These are phyloP conservation scores for Malus fusca DNA, from an alignment of 306 rosid species.

Conservation along the genomic window DNA sequence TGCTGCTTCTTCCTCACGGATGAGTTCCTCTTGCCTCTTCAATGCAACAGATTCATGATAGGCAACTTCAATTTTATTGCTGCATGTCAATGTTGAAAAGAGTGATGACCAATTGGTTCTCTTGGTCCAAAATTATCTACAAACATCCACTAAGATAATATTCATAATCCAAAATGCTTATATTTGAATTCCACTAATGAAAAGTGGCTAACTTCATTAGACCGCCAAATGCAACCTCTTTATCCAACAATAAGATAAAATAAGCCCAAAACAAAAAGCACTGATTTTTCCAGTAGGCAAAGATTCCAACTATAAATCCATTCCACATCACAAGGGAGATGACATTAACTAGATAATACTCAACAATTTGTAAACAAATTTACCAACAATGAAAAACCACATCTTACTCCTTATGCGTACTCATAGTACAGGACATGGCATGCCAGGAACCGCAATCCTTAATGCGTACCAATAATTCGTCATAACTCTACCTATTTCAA, in stretches of 20 bases:
- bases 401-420: neutral
- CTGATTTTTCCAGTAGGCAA: neutral
- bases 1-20: slow-evolving; percentile 99
- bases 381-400: neutral
- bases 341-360: neutral
- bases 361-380: neutral
- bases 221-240: neutral
- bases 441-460: no score
- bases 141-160: neutral
- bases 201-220: neutral
- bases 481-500: neutral
- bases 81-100: slow-evolving; percentile 24
- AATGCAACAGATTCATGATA: slow-evolving; percentile 98
- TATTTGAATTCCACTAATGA: neutral
- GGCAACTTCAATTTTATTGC: slow-evolving; percentile 95
- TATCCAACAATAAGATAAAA: neutral
- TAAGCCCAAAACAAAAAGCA: neutral
- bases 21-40: slow-evolving; percentile 97
- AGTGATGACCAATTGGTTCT: neutral
- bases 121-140: neutral
- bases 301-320: neutral
- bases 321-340: neutral
- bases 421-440: neutral
- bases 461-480: no score
- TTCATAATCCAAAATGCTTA: neutral